These are phyloP conservation scores for Hanseniaspora vineae DNA, from an alignment of 805 yeast species.

Conservation along the genomic window DNA sequence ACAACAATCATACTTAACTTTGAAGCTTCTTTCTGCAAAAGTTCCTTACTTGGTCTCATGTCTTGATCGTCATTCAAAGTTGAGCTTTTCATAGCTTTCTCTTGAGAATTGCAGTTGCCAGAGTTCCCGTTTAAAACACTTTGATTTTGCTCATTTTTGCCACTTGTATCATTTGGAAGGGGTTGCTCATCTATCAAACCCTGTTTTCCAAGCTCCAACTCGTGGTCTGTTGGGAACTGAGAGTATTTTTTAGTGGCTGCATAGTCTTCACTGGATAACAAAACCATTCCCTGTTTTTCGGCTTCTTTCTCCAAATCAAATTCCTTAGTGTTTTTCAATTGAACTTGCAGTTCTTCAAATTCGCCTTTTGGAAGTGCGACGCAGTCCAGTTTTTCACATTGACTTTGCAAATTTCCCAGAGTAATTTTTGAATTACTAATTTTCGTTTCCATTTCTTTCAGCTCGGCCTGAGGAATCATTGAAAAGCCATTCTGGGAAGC, in stretches of 20 bases:
- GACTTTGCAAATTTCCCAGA: slow-evolving; percentile 9
- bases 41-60: neutral
- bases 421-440: slow-evolving; percentile 4
- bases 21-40: neutral
- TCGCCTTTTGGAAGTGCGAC: slow-evolving; percentile 9
- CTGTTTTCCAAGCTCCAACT: too few relatives aligned
- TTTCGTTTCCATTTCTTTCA: slow-evolving; percentile 5
- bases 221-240: too few relatives aligned
- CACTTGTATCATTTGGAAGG: too few relatives aligned
- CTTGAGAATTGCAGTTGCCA: too few relatives aligned
- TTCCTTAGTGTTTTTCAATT: neutral
- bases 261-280: neutral
- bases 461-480: slow-evolving; percentile 4
- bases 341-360: slow-evolving; percentile 4
- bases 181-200: too few relatives aligned
- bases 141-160: too few relatives aligned
- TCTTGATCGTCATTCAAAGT: too few relatives aligned
- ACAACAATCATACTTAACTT: neutral
- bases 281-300: neutral
- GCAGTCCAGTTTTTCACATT: slow-evolving; percentile 11
- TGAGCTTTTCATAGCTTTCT: too few relatives aligned
- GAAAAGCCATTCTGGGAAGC: slow-evolving; percentile 2
- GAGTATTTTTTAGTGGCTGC: neutral
- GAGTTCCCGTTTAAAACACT: too few relatives aligned
- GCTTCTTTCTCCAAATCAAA: slow-evolving; percentile 2